Conservation (phyloP, 176 grass and related monocot genomes). For the Phragmites australis region DNA sequence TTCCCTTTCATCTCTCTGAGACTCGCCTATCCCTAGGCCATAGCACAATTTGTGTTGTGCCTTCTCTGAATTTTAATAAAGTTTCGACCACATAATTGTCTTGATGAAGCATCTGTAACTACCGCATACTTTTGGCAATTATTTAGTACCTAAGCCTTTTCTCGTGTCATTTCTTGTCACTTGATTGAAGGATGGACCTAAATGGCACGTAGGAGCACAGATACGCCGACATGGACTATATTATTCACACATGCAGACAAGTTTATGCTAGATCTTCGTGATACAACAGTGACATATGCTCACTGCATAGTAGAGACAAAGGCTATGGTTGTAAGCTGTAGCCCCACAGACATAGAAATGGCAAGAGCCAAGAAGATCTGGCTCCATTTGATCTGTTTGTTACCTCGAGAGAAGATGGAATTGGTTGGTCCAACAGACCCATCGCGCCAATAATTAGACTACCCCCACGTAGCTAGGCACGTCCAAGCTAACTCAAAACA, state of each 20-base stretch:
- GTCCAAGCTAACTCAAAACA: constrained; percentile 11
- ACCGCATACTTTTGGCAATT: too few species aligned
- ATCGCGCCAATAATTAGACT: constrained; percentile 33
- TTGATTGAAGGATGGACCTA: constrained; percentile 1
- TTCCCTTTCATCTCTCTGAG: too few species aligned
- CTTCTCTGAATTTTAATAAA: too few species aligned
- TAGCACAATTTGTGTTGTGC: too few species aligned
- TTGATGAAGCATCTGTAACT: too few species aligned
- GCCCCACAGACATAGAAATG: constrained; percentile 20
- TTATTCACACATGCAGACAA: constrained; percentile 3
- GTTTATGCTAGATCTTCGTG: constrained; percentile 8
- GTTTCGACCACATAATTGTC: not conserved
- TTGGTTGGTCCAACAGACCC: constrained; percentile 9
- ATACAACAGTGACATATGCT: constrained; percentile 17
- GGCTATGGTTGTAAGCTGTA: not conserved
- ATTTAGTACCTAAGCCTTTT: not conserved
- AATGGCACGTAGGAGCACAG: not conserved
- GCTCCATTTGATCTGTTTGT: constrained; percentile 2
- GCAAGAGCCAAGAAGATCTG: constrained; percentile 6
- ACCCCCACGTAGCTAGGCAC: constrained; percentile 28
- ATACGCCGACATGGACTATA: not conserved
- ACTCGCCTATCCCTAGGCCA: too few species aligned
- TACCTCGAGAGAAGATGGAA: constrained; percentile 11
- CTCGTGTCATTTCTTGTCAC: not conserved
- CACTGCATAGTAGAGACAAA: constrained; percentile 14